Evolutionary conservation across 441 rosid genomes (phyloP).

Genomic region (Sinapis alba): DNA sequence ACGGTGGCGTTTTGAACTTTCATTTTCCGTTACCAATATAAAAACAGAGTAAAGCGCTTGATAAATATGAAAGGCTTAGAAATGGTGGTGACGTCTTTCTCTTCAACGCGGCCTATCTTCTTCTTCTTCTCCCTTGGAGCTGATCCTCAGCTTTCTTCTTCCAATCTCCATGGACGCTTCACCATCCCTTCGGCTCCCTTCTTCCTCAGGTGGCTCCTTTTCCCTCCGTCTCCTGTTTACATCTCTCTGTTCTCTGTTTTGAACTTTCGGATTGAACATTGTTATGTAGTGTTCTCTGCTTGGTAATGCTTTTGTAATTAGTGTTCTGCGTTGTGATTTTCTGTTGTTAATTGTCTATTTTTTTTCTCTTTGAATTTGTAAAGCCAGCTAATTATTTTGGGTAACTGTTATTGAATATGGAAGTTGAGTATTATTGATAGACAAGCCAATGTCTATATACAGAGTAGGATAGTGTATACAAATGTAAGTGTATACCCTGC

Average conservation of each 20-base stretch:
- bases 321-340: background rate
- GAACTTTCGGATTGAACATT: background rate
- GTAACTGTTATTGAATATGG: background rate
- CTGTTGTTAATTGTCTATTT: background rate
- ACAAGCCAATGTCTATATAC: no score
- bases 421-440: no score
- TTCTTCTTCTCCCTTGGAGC: constrained; percentile 11
- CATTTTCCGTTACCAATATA: background rate
- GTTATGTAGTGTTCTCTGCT: background rate
- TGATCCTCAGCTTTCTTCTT: constrained; percentile 1
- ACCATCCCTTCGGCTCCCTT: background rate
- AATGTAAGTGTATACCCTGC: no score
- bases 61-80: constrained; percentile 37
- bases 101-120: constrained; percentile 35
- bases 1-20: constrained; percentile 2
- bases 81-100: constrained; percentile 43
- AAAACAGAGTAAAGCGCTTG: constrained; percentile 6
- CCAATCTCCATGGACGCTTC: background rate
- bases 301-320: background rate
- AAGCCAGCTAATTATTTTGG: background rate
- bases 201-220: background rate
- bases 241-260: constrained; percentile 1
- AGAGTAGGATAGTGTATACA: no score
- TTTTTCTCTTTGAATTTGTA: background rate
- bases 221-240: background rate